Evolutionary conservation across 202 grass and related monocot species (phyloP).

Genomic region (Saccharum hybrid): DNA sequence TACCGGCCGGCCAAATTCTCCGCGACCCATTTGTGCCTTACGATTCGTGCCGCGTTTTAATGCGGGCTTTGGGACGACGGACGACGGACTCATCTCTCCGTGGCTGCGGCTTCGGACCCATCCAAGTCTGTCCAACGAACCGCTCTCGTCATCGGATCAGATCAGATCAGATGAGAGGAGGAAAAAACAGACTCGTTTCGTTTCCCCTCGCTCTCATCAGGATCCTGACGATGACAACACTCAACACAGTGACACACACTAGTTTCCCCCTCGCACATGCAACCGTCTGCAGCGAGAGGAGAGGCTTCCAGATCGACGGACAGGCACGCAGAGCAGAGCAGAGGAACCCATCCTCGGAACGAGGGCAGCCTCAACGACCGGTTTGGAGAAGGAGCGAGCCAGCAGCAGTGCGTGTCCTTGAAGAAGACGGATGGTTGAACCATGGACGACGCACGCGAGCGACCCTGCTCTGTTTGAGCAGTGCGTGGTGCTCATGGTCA

Average conservation of each 20-base stretch:
- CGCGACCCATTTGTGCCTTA: slow-evolving; percentile 27
- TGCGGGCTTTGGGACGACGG: no score
- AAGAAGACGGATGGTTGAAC: not conserved
- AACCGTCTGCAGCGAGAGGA: not conserved
- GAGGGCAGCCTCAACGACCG: not conserved
- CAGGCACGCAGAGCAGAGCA: not conserved
- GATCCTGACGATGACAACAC: not conserved
- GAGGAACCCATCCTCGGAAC: not conserved
- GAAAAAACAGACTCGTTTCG: no score
- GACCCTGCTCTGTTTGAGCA: not conserved
- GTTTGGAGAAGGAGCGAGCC: no score
- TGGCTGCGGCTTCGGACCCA: no score
- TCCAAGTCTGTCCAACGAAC: no score
- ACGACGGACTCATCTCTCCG: no score
- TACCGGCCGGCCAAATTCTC: slow-evolving; percentile 24
- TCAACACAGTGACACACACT: no score
- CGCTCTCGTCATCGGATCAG: not conserved
- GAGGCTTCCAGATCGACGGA: not conserved
- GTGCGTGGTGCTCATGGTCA: not conserved
- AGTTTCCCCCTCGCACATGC: not conserved
- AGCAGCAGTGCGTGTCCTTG: no score
- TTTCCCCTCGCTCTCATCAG: no score
- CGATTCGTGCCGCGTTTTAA: slow-evolving; percentile 60
- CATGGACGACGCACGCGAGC: not conserved
- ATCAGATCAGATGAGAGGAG: not conserved